Base-by-base conservation (phyloP, 2,329 filamentous ascomycete species). In the Bretziella fagacearum region DNA sequence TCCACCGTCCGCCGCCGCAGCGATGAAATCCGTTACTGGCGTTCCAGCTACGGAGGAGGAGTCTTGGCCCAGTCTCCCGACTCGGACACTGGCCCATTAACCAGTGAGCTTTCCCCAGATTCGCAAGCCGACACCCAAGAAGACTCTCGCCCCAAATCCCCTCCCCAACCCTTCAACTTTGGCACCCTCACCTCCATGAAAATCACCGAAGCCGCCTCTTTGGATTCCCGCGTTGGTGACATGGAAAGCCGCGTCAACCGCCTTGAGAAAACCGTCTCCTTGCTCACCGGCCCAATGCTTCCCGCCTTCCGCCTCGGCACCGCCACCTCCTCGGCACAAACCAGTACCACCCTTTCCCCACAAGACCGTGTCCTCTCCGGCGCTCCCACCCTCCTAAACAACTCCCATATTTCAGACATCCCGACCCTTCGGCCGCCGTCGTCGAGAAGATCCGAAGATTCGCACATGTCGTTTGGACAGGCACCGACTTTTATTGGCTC, bases 11-110 rank as follows among this genome's bases (percentile, higher is more conserved):
- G 74, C 36, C 67, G 73, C 29, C 68, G 74, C 25, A 79, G 73
- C 55, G 73, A 76, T 47, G 76, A 80, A 57, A 77, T 79, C 32
- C 69, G 72, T 10, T 75, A 74, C 54, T 79, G 75, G 74, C 66
- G 76, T 51, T 69, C 73, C 54, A 78, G 74, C 52, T 74, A 75
- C 52, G 35, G 35, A 8, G 35, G 35, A 8, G 48, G 44, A 20
- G 65, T 65, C 1, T 65, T 64, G 1, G 62, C 69, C 44, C 56
- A 68, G 47, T 75, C 73, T 5, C 70, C 71, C 0, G 58, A 69
- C 26, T 70, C 71, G 5, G 44, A 63, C 7, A 47, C 53, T 0
- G 57, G 54, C 20, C 48, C 55, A 15, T 53, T 54, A 2, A 55
- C 57, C 13, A 52, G 55, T 35, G 65, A 64, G 33, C 54, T 57